Evolutionary conservation across 2,329 filamentous ascomycete species (phyloP).

Genomic region (Cadophora gregata): DNA sequence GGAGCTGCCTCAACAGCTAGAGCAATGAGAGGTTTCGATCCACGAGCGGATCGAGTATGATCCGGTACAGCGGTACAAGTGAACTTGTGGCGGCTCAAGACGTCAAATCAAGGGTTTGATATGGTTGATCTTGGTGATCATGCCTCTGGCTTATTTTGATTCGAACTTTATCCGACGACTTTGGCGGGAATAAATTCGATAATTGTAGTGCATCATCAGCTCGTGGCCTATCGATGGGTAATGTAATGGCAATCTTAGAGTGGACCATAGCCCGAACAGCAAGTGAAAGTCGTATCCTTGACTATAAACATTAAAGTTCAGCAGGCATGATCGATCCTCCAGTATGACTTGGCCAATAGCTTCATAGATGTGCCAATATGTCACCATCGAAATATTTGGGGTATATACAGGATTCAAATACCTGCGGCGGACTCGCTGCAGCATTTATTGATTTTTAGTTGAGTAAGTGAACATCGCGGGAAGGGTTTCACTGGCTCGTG

Average conservation of each 20-base stretch:
- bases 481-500: constrained; percentile 3
- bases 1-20: background rate
- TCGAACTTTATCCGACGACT: background rate
- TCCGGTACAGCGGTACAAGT: background rate
- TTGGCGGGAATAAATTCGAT: background rate
- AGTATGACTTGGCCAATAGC: background rate
- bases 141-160: background rate
- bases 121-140: constrained; percentile 12
- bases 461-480: background rate
- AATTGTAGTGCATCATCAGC: background rate
- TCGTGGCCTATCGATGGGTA: background rate
- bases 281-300: background rate
- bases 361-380: background rate
- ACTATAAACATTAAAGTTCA: background rate
- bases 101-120: background rate
- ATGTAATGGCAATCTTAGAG: background rate
- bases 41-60: background rate
- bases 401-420: background rate
- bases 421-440: background rate
- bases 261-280: background rate
- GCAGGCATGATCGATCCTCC: background rate
- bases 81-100: constrained; percentile 2
- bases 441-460: background rate
- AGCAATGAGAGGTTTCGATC: background rate
- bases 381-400: background rate